Evolutionary conservation across 2,329 filamentous ascomycete species (phyloP).

Genomic region (Myriosclerotinia curreyana): DNA sequence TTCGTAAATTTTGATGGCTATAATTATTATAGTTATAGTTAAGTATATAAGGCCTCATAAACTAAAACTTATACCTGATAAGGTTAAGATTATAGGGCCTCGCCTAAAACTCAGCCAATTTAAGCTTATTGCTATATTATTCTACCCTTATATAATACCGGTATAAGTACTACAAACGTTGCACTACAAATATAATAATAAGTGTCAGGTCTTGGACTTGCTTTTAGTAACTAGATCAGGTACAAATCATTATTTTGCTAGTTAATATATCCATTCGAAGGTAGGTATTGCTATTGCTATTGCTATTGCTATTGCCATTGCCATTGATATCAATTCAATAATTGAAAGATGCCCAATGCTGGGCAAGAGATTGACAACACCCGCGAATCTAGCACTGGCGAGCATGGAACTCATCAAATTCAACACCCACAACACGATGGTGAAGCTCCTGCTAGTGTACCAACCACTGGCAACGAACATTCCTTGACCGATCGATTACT

Average conservation of each 20-base stretch:
- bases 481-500: conserved; percentile 5
- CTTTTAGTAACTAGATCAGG: not conserved
- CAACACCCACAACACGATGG: not conserved
- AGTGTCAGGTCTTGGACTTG: not conserved
- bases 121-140: too few species aligned
- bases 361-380: conserved; percentile 13
- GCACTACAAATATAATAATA: not conserved
- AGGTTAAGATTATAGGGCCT: too few species aligned
- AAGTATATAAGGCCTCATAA: too few species aligned
- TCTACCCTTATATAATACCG: too few species aligned
- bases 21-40: too few species aligned
- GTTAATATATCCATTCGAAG: not conserved
- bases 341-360: conserved; percentile 20
- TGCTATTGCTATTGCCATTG: conserved; percentile 11
- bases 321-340: conserved; percentile 4
- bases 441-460: not conserved
- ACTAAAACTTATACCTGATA: too few species aligned
- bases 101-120: too few species aligned
- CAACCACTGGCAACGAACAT: not conserved
- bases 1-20: too few species aligned
- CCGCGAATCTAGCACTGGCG: conserved; percentile 7
- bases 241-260: not conserved
- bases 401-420: conserved; percentile 3
- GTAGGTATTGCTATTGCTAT: conserved; percentile 12
- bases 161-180: too few species aligned